These are phyloP conservation scores for Rutstroemia sp. DNA, from an alignment of 2,329 filamentous ascomycete genomes.

Conservation along the genomic window DNA sequence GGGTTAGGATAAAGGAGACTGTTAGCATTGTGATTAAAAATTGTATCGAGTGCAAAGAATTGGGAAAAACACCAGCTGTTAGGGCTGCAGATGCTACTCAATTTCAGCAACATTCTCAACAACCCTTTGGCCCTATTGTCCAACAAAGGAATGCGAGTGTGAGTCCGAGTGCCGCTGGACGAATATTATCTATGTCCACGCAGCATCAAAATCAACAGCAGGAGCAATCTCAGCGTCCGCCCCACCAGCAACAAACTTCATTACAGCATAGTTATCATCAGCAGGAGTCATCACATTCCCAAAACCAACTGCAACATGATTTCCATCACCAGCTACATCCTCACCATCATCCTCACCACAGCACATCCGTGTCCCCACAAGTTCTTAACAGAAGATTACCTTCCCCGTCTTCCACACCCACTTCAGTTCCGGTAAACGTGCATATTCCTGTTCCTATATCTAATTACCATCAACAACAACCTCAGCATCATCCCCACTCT, in stretches of 20 bases:
- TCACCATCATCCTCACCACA: constrained; percentile 12
- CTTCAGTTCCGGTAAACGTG: not conserved
- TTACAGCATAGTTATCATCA: not conserved
- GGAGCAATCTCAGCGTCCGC: not conserved
- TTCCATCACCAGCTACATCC: constrained; percentile 9
- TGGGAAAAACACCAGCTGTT: constrained; percentile 47
- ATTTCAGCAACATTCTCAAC: not conserved
- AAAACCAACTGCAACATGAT: constrained; percentile 1
- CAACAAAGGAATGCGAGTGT: constrained; percentile 10
- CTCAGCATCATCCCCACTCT: not conserved
- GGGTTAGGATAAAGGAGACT: constrained; percentile 97
- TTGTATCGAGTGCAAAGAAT: constrained; percentile 82
- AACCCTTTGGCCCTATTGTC: not conserved
- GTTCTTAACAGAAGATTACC: constrained; percentile 25
- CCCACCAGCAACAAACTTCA: not conserved
- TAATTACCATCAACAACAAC: constrained; percentile 4
- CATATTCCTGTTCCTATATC: not conserved
- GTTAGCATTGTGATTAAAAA: constrained; percentile 91
- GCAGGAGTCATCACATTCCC: not conserved
- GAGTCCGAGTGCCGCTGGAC: constrained; percentile 21
- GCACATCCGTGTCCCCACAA: constrained; percentile 26
- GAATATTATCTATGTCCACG: constrained; percentile 18
- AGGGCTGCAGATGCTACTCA: constrained; percentile 15
- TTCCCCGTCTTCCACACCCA: constrained; percentile 8
- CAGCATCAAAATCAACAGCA: not conserved